These are phyloP conservation scores for Plasmodium chabaudi DNA, from an alignment of 169 alveolate species.

Conservation along the genomic window DNA sequence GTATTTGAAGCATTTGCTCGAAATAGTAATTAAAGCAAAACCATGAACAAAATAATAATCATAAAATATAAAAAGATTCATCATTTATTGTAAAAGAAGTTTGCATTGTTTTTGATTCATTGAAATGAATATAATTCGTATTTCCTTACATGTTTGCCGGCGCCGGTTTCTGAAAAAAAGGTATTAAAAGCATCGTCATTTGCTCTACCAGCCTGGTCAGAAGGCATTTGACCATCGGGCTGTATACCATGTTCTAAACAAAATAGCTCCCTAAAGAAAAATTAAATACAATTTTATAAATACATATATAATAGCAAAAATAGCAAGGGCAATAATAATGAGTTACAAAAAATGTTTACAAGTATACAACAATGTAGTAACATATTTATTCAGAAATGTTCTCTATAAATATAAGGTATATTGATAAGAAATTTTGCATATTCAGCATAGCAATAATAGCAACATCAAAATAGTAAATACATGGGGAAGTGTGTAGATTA, in stretches of 20 bases:
- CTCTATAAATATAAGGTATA: background rate
- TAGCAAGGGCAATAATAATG: no score
- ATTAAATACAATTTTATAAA: background rate
- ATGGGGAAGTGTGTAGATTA: background rate
- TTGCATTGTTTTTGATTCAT: conserved; percentile 1
- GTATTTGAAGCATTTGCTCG: no score
- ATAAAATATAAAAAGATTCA: background rate
- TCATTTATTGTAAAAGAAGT: background rate
- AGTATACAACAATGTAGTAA: background rate
- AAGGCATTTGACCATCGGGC: conserved; percentile 89
- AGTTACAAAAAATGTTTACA: background rate
- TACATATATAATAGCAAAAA: no score
- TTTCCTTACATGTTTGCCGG: conserved; percentile 95
- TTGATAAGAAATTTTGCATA: background rate
- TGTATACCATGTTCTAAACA: conserved; percentile 90
- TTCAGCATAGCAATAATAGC: background rate
- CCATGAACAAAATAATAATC: no score
- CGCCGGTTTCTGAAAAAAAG: conserved; percentile 98
- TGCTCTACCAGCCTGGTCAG: conserved; percentile 94
- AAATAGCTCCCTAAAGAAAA: conserved; percentile 85
- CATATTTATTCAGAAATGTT: background rate
- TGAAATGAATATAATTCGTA: background rate
- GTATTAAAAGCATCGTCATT: conserved; percentile 99
- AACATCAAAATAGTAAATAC: background rate
- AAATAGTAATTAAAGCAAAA: no score